phyloP scores from a whole-genome alignment of 352 stramenopile genomes.

The Pythium monospermum region DNA sequence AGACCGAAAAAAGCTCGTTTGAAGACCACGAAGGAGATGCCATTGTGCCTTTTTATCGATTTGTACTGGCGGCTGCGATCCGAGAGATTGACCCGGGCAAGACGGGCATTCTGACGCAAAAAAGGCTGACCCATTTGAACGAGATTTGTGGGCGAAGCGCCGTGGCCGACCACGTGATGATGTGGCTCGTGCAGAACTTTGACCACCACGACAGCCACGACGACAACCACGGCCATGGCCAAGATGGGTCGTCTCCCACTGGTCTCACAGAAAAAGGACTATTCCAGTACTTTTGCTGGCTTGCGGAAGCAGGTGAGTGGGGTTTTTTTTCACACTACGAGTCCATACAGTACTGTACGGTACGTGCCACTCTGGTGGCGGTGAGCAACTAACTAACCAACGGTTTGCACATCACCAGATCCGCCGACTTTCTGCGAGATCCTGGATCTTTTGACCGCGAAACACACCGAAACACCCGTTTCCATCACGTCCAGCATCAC shows the following conservation, averaged over 20 bases:
- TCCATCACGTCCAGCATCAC: conserved; percentile 16
- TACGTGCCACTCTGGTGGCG: too few relatives aligned
- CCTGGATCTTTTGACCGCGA: conserved; percentile 50
- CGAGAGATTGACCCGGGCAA: conserved; percentile 34
- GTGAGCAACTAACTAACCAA: too few relatives aligned
- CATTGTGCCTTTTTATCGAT: conserved; percentile 62
- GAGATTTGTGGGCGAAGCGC: conserved; percentile 25
- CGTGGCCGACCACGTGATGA: conserved; percentile 26
- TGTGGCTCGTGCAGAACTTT: conserved; percentile 57
- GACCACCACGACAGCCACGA: too few relatives aligned
- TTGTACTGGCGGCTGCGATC: conserved; percentile 54
- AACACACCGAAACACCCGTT: conserved; percentile 47
- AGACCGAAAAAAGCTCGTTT: conserved; percentile 13
- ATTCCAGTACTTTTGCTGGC: conserved; percentile 63
- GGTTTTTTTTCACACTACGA: not conserved
- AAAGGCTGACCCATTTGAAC: conserved; percentile 43
- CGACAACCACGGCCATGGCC: too few relatives aligned
- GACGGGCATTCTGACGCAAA: conserved; percentile 23
- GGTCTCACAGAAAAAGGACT: conserved; percentile 52
- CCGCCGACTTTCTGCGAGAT: conserved; percentile 51
- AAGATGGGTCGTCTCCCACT: not conserved
- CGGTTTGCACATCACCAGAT: conserved; percentile 27
- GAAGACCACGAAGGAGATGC: conserved; percentile 4
- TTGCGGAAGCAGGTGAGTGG: conserved; percentile 49
- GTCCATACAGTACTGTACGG: too few relatives aligned